Evolutionary conservation across 2,329 filamentous ascomycete genomes (phyloP), one percentile per base, ranked within the genome.

Genomic region (Ampelomyces quisqualis): DNA sequence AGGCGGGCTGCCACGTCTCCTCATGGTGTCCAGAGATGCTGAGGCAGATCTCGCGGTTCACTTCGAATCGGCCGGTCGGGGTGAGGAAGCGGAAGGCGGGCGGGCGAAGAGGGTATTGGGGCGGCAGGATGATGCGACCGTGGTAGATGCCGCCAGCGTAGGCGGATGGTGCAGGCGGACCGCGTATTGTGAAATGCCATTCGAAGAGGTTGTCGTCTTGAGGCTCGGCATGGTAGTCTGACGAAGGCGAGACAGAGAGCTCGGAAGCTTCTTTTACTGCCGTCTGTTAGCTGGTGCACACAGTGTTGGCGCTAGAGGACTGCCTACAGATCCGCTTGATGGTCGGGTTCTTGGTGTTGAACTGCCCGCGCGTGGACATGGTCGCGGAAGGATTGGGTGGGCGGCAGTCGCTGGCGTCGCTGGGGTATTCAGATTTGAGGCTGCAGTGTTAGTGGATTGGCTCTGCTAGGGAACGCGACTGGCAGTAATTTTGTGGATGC

Each of bases 131-230:
- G 66, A 98, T 97, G 62, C 91, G 89, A 43, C 93, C 93, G 70
- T 98, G 93, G 74, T 97, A 98, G 60, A 96, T 80, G 33, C 93
- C 93, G 21, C 77, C 74, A 30, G 82, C 81, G 71, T 90, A 96
- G 24, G 84, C 81, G 0, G 89, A 90, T 13, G 79, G 79, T 21
- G 80, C 76, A 0, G 91, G 91, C 0, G 91, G 90, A 0, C 93
- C 93, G 36, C 85, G 82, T n/a, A 98, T 77, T 0, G 93, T 98
- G 72, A 97, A 98, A 74, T 98, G 93, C 93, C 93, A 98, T 71
- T 97, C 90, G 72, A 95, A 95, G 38, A 98, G 83, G 70, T 97
- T 90, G 21, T 81, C 77, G 64, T 97, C 91, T 48, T 91, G 81
- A 0, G 93, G 93, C 3, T 84, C 77, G 27, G 91, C 93, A 55